phyloP scores from a whole-genome alignment of 768 basidiomycete genomes.

The Saitozyma sp. region DNA sequence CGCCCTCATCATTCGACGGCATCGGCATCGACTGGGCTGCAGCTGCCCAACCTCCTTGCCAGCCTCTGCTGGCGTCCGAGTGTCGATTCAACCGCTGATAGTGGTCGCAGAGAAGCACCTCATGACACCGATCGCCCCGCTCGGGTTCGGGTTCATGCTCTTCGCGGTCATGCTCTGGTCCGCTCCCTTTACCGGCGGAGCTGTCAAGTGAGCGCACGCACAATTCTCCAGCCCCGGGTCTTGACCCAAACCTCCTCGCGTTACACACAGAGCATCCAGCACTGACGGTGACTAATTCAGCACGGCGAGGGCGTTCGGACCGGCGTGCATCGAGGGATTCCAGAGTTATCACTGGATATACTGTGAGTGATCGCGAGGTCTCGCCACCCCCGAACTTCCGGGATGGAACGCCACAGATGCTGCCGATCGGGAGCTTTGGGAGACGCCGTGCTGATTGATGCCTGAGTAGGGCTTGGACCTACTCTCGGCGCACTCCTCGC shows the following conservation, averaged over 20 bases:
- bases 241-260: no score
- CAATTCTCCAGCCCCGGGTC: not conserved
- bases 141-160: conserved; percentile 43
- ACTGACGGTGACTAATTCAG: conserved; percentile 15
- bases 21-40: not conserved
- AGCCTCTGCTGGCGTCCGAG: not conserved
- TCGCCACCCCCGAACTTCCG: no score
- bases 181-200: conserved; percentile 41
- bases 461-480: conserved; percentile 61
- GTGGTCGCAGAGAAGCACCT: conserved; percentile 21
- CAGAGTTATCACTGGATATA: conserved; percentile 42
- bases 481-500: conserved; percentile 66
- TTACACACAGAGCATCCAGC: no score
- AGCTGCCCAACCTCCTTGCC: not conserved
- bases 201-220: conserved; percentile 41
- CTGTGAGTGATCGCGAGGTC: conserved; percentile 2
- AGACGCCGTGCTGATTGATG: no score
- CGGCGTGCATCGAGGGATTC: conserved; percentile 37
- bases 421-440: no score
- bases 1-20: no score
- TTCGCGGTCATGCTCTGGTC: conserved; percentile 44
- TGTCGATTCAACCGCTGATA: not conserved
- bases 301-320: conserved; percentile 47
- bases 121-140: conserved; percentile 39
- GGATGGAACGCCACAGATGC: no score